These are phyloP conservation scores for Umbelopsis isabellina DNA, from an alignment of 192 early-diverging fungal species.

Conservation along the genomic window DNA sequence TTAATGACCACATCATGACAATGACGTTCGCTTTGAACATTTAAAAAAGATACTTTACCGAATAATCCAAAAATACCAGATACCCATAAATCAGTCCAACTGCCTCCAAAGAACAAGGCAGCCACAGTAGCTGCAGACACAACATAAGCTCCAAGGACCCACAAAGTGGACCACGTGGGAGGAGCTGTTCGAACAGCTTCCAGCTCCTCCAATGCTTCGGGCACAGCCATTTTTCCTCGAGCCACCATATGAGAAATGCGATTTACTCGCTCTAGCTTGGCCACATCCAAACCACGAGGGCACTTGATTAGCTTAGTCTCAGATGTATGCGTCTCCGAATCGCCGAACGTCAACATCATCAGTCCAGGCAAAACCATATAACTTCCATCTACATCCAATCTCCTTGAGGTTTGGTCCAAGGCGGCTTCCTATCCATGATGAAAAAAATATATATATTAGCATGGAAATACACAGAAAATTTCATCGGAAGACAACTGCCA, in stretches of 20 bases:
- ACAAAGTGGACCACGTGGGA: constrained; percentile 60
- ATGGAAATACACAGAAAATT: background rate
- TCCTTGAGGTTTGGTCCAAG: constrained; percentile 47
- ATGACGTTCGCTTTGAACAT: too few species aligned
- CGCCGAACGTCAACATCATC: constrained; percentile 75
- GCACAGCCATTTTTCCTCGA: constrained; percentile 54
- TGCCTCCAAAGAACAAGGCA: constrained; percentile 65
- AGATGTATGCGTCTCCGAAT: constrained; percentile 74
- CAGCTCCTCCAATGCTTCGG: constrained; percentile 54
- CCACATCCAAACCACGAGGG: constrained; percentile 67
- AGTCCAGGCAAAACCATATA: constrained; percentile 72
- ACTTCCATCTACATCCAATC: constrained; percentile 65
- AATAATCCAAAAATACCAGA: constrained; percentile 60
- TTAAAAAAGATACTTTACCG: constrained; percentile 34
- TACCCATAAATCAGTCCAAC: constrained; percentile 65
- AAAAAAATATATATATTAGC: background rate
- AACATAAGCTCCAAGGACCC: constrained; percentile 52
- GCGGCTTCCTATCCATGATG: constrained; percentile 47
- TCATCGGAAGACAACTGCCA: background rate
- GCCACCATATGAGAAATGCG: constrained; percentile 57
- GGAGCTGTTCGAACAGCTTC: constrained; percentile 62
- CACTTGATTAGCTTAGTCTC: constrained; percentile 72
- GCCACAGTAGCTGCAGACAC: constrained; percentile 60
- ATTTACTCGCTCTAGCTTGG: constrained; percentile 67
- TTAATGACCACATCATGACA: constrained; percentile 52